A percentile compares a stretch with the other conserved stretches of the same genome.
Evolutionary conservation across 495 filamentous ascomycete species (phyloP).

Genomic region (Annulohypoxylon stygium): DNA sequence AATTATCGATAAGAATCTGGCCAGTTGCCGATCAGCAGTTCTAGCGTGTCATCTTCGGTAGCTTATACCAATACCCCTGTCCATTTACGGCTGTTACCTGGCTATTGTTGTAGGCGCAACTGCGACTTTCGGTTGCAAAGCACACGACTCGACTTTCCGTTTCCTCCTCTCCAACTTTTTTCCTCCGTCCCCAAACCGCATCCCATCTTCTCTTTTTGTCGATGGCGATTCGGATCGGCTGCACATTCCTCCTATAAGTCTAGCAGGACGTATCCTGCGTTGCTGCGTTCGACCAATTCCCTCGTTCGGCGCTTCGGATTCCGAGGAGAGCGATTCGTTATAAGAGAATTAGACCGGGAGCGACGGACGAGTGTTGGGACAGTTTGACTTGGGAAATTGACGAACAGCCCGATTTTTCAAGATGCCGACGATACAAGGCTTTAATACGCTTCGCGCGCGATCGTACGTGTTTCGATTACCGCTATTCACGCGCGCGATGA

Average conservation of each 20-base stretch:
- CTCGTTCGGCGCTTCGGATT: not conserved
- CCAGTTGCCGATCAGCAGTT: slow-evolving; percentile 25
- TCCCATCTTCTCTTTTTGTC: slow-evolving; percentile 23
- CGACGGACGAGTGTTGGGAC: not conserved
- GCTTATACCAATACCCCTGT: slow-evolving; percentile 8
- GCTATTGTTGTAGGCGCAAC: slow-evolving; percentile 1
- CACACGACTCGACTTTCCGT: slow-evolving; percentile 40
- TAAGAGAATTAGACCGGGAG: slow-evolving; percentile 1
- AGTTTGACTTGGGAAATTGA: not conserved
- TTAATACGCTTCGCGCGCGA: slow-evolving; percentile 59
- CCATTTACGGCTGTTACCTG: slow-evolving; percentile 16
- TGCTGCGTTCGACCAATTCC: slow-evolving; percentile 7
- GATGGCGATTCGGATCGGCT: slow-evolving; percentile 35
- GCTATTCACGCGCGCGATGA: slow-evolving; percentile 81
- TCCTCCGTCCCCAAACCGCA: not conserved
- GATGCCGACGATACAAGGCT: slow-evolving; percentile 58
- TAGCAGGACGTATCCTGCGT: slow-evolving; percentile 31
- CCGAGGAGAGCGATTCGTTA: slow-evolving; percentile 6
- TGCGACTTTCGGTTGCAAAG: slow-evolving; percentile 38
- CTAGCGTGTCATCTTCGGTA: slow-evolving; percentile 44
- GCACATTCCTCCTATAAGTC: slow-evolving; percentile 29
- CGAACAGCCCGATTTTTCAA: slow-evolving; percentile 17
- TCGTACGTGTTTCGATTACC: slow-evolving; percentile 88
- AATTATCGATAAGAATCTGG: slow-evolving; percentile 28
- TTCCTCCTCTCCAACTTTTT: slow-evolving; percentile 8